Conservation (phyloP, 1,139 yeast species). For the Komagataea norvegica region DNA sequence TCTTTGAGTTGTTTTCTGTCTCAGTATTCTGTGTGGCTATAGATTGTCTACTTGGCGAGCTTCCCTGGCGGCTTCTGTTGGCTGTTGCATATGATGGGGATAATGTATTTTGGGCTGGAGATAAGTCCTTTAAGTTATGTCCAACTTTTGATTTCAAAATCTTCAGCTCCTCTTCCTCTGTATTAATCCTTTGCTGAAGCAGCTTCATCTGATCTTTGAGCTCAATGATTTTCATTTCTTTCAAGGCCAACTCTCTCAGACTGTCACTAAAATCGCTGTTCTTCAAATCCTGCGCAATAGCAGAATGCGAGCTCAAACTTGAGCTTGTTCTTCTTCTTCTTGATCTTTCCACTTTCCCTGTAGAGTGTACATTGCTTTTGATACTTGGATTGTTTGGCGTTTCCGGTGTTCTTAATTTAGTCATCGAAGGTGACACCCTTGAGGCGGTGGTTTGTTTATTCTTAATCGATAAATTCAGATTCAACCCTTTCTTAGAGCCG, state of each 20-base stretch:
- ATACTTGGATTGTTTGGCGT: constrained; percentile 6
- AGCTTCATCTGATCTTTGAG: constrained; percentile 45
- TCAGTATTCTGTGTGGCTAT: constrained; percentile 5
- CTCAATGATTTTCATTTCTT: constrained; percentile 59
- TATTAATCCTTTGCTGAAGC: constrained; percentile 29
- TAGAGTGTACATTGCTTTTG: background rate
- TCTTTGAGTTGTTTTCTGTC: constrained; percentile 10
- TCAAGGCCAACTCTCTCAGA: constrained; percentile 51
- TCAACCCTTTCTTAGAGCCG: constrained; percentile 15
- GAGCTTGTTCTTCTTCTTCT: constrained; percentile 24
- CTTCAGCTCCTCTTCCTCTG: constrained; percentile 31
- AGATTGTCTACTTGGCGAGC: constrained; percentile 10
- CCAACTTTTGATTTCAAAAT: constrained; percentile 45
- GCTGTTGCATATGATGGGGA: constrained; percentile 25
- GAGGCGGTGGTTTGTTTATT: constrained; percentile 5
- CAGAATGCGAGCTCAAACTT: constrained; percentile 12
- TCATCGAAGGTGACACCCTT: background rate
- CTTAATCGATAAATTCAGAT: constrained; percentile 17
- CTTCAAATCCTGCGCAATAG: constrained; percentile 9
- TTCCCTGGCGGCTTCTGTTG: constrained; percentile 1
- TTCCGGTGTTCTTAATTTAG: constrained; percentile 9
- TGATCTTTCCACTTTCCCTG: constrained; percentile 6
- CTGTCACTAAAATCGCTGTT: constrained; percentile 46
- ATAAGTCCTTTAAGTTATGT: constrained; percentile 35
- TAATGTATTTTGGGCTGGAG: constrained; percentile 29